Conservation (phyloP, 1,284 basidiomycete species). For the Tilletia caries region DNA sequence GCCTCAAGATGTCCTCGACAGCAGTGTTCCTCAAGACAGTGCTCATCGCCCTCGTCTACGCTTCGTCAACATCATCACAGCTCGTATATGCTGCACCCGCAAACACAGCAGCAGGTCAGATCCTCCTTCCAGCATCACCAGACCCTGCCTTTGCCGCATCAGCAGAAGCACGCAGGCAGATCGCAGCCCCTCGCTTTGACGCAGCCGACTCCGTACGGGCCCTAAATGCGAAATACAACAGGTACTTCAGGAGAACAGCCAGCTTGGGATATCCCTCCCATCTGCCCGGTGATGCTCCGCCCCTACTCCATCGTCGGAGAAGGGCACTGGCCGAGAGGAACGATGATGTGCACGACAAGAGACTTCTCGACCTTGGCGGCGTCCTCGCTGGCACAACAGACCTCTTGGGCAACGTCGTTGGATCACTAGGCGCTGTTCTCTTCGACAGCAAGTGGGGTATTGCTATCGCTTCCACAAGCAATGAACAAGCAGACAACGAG, state of each 20-base stretch:
- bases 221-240: slow-evolving; percentile 26
- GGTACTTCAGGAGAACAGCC: neutral
- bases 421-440: slow-evolving; percentile 31
- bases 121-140: neutral
- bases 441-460: slow-evolving; percentile 26
- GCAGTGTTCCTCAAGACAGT: no score
- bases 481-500: slow-evolving; percentile 39
- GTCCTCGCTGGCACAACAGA: slow-evolving; percentile 1
- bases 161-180: slow-evolving; percentile 17
- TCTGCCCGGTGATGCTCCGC: slow-evolving; percentile 22
- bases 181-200: slow-evolving; percentile 24
- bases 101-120: slow-evolving; percentile 11
- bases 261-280: neutral
- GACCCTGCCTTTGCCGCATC: slow-evolving; percentile 25
- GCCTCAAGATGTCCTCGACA: neutral
- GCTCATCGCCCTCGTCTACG: slow-evolving; percentile 16
- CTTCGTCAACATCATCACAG: neutral
- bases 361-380: neutral
- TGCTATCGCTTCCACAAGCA: slow-evolving; percentile 15
- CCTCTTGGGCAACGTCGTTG: slow-evolving; percentile 22
- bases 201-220: slow-evolving; percentile 26
- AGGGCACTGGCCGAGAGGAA: slow-evolving; percentile 17
- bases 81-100: neutral
- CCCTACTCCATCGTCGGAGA: slow-evolving; percentile 28
- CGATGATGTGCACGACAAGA: neutral